phyloP scores from a whole-genome alignment of 2,329 filamentous ascomycete genomes.

The Sporothrix curviconia region DNA sequence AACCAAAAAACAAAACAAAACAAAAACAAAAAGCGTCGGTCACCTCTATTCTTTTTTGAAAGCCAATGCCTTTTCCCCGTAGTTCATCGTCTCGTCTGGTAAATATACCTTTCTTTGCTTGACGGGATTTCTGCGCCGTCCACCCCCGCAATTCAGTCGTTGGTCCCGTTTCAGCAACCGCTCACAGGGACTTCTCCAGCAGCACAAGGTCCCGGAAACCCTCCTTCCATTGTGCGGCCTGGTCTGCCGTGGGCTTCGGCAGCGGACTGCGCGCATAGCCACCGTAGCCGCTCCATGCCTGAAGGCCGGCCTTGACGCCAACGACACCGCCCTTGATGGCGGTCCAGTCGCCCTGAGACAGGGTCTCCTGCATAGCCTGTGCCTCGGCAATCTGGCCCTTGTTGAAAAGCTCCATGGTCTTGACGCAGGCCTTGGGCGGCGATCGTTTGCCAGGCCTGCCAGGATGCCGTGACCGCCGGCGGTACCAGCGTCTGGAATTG shows the following conservation, averaged over 20 bases:
- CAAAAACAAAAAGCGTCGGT: neutral
- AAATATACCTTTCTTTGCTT: too few relatives aligned
- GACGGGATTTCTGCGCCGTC: too few relatives aligned
- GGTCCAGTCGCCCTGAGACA: slow-evolving; percentile 65
- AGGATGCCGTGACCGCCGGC: slow-evolving; percentile 66
- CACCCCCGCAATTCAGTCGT: too few relatives aligned
- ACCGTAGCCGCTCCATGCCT: slow-evolving; percentile 63
- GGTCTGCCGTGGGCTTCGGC: slow-evolving; percentile 43
- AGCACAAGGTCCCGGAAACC: slow-evolving; percentile 47
- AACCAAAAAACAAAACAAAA: too few relatives aligned
- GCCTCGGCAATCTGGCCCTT: slow-evolving; percentile 54
- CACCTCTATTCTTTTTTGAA: neutral
- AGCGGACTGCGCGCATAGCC: slow-evolving; percentile 43
- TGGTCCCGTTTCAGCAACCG: too few relatives aligned
- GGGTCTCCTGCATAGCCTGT: slow-evolving; percentile 55
- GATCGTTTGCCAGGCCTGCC: slow-evolving; percentile 65
- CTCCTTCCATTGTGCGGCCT: slow-evolving; percentile 47
- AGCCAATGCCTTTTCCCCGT: neutral
- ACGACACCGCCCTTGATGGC: slow-evolving; percentile 66
- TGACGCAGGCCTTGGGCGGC: slow-evolving; percentile 59
- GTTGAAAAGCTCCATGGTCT: slow-evolving; percentile 54
- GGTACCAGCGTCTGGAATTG: slow-evolving; percentile 59
- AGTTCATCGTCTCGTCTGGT: too few relatives aligned
- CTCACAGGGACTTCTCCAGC: slow-evolving; percentile 45
- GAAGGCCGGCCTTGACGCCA: slow-evolving; percentile 62